Percentiles rank a stretch among this genome's conserved stretches.
Conservation (phyloP, 2,329 filamentous ascomycete genomes). For the Aspergillus sp. region DNA sequence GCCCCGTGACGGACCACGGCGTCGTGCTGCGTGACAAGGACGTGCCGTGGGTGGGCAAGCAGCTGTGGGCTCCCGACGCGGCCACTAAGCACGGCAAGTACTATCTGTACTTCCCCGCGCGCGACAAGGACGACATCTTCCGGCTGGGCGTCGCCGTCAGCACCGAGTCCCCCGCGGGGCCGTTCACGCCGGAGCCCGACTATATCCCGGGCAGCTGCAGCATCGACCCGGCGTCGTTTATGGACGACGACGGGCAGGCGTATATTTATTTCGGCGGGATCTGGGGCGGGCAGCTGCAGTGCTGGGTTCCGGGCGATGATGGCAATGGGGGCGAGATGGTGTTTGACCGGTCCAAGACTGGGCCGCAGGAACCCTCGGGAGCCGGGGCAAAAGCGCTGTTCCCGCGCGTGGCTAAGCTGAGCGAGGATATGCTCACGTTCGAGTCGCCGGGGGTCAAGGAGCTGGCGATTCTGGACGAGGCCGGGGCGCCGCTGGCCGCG, state of each 20-base stretch:
- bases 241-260: conserved; percentile 56
- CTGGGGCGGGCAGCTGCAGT: conserved; percentile 74
- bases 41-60: conserved; percentile 67
- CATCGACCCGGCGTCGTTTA: conserved; percentile 67
- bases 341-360: conserved; percentile 49
- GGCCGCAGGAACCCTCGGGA: conserved; percentile 52
- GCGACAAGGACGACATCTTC: conserved; percentile 61
- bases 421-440: conserved; percentile 57
- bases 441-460: conserved; percentile 47
- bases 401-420: conserved; percentile 58
- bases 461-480: conserved; percentile 56
- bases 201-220: conserved; percentile 62
- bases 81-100: conserved; percentile 60
- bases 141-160: conserved; percentile 66
- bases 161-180: conserved; percentile 55
- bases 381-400: conserved; percentile 49
- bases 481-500: conserved; percentile 49
- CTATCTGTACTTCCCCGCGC: conserved; percentile 68
- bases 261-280: conserved; percentile 71
- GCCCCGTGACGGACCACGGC: conserved; percentile 61
- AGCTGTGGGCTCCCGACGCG: conserved; percentile 73
- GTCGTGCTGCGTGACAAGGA: conserved; percentile 56
- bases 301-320: conserved; percentile 56
- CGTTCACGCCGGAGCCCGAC: conserved; percentile 56
- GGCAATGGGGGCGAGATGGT: conserved; percentile 25